Percentiles rank a stretch among this genome's conserved stretches.
Evolutionary conservation across 2,329 filamentous ascomycete genomes (phyloP).

Genomic region (Apiospora malaysiana): DNA sequence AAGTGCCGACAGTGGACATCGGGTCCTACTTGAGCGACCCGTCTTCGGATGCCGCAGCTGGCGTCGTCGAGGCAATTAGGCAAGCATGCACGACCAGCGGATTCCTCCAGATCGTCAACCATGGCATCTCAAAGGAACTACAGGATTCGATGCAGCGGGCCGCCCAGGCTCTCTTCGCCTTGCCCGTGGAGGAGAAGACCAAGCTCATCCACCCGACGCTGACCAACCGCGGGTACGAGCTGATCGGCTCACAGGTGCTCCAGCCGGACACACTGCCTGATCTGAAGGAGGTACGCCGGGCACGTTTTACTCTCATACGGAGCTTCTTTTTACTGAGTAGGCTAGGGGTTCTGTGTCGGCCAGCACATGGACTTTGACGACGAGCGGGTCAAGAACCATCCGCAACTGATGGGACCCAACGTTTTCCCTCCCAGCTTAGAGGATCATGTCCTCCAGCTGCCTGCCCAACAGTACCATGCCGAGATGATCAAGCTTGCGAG

Average conservation of each 20-base stretch:
- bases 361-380: slow-evolving; percentile 31
- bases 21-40: slow-evolving; percentile 40
- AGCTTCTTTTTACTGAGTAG: not conserved
- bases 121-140: slow-evolving; percentile 48
- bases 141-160: slow-evolving; percentile 48
- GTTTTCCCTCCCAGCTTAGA: slow-evolving; percentile 29
- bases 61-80: slow-evolving; percentile 39
- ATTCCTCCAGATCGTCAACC: slow-evolving; percentile 59
- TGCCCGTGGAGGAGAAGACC: slow-evolving; percentile 52
- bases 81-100: slow-evolving; percentile 48
- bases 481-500: slow-evolving; percentile 29
- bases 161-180: slow-evolving; percentile 53
- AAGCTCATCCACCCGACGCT: slow-evolving; percentile 45
- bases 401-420: slow-evolving; percentile 33
- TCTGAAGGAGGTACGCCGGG: slow-evolving; percentile 47
- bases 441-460: slow-evolving; percentile 27
- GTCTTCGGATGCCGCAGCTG: slow-evolving; percentile 32
- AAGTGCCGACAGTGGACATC: slow-evolving; percentile 42
- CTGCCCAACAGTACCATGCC: slow-evolving; percentile 32
- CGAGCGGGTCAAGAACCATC: slow-evolving; percentile 27
- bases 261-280: slow-evolving; percentile 52
- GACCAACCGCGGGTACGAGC: slow-evolving; percentile 56
- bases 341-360: slow-evolving; percentile 33
- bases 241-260: slow-evolving; percentile 51
- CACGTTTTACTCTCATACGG: not conserved